Percentiles rank a stretch among this genome's conserved stretches.
Conservation (phyloP, 495 filamentous ascomycete genomes). For the Trichoderma gamsii region DNA sequence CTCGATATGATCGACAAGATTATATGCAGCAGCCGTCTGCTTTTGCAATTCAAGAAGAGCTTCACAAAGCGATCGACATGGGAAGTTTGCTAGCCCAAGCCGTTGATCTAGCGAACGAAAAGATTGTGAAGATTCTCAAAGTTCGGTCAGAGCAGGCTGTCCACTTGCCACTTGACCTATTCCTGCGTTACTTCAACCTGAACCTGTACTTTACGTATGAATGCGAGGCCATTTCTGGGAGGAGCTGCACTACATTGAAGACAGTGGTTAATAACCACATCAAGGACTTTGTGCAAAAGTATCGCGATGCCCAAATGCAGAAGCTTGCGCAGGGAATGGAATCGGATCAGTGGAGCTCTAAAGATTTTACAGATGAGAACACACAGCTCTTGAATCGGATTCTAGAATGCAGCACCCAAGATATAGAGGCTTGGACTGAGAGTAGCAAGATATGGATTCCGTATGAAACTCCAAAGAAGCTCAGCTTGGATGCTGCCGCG, state of each 20-base stretch:
- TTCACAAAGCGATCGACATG: slow-evolving; percentile 80
- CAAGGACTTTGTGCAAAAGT: slow-evolving; percentile 72
- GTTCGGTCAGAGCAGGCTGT: slow-evolving; percentile 79
- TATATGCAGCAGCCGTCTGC: slow-evolving; percentile 24
- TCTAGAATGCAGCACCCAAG: slow-evolving; percentile 71
- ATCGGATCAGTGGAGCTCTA: slow-evolving; percentile 81
- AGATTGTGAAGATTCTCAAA: slow-evolving; percentile 84
- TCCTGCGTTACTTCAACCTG: slow-evolving; percentile 86
- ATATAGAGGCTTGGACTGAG: slow-evolving; percentile 67
- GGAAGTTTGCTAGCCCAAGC: slow-evolving; percentile 90
- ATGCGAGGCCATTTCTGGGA: slow-evolving; percentile 90
- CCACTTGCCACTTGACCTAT: slow-evolving; percentile 60
- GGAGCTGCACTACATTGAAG: slow-evolving; percentile 77
- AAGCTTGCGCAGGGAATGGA: slow-evolving; percentile 80
- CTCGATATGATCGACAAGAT: slow-evolving; percentile 24
- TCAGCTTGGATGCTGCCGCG: slow-evolving; percentile 18
- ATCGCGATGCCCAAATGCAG: slow-evolving; percentile 72
- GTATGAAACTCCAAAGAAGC: slow-evolving; percentile 33
- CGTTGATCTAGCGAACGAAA: slow-evolving; percentile 86
- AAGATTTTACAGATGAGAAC: slow-evolving; percentile 70
- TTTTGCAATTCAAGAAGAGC: slow-evolving; percentile 64
- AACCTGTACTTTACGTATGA: slow-evolving; percentile 94
- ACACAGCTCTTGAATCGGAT: slow-evolving; percentile 59
- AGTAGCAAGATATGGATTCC: slow-evolving; percentile 67
- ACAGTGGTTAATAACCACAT: slow-evolving; percentile 88